Evolutionary conservation across 192 early-diverging fungal species (phyloP).

Genomic region (Rhizophlyctis rosea): DNA sequence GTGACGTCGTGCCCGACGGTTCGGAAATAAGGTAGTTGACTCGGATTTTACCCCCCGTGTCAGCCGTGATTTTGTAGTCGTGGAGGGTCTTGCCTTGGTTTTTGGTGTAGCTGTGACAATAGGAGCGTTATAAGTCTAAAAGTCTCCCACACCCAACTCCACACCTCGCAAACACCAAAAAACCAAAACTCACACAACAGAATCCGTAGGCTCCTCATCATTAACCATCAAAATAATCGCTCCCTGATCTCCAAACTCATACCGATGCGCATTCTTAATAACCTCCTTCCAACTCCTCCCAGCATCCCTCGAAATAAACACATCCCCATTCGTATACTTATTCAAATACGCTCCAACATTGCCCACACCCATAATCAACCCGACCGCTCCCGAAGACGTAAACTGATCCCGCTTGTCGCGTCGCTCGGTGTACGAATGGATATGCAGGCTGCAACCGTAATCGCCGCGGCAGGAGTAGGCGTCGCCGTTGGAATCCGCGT

Average conservation of each 20-base stretch:
- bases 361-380: conserved; percentile 86
- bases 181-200: conserved; percentile 40
- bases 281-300: conserved; percentile 82
- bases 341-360: conserved; percentile 71
- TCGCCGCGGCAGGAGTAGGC: too few species aligned
- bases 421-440: conserved; percentile 81
- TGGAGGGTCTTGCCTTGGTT: background rate
- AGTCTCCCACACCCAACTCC: background rate
- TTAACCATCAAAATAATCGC: conserved; percentile 72
- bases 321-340: conserved; percentile 60
- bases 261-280: conserved; percentile 59
- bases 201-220: conserved; percentile 62
- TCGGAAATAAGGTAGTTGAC: conserved; percentile 40
- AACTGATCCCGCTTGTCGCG: conserved; percentile 62
- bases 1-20: conserved; percentile 17
- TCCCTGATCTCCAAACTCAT: conserved; percentile 94
- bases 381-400: conserved; percentile 67
- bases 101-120: background rate
- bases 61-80: conserved; percentile 6
- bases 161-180: conserved; percentile 23
- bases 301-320: conserved; percentile 80
- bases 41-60: conserved; percentile 20
- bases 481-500: background rate
- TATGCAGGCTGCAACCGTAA: conserved; percentile 53
- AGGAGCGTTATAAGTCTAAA: background rate